Evolutionary conservation across 169 alveolate species (phyloP), one percentile per base, ranked within the genome.

Genomic region (Eimeria tenella): DNA sequence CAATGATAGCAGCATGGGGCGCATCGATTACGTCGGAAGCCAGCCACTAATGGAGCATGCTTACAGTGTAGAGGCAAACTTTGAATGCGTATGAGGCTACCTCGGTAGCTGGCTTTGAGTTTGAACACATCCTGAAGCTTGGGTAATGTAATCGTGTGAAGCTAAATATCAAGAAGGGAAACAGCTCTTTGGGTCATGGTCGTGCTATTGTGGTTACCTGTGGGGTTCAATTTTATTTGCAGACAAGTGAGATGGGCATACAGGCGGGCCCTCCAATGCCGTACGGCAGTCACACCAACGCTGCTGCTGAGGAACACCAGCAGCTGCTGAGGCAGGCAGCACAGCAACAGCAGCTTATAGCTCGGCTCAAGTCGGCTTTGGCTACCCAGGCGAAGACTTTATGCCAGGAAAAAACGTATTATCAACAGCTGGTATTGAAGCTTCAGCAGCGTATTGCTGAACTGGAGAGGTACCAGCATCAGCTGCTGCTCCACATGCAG

Each of bases 311-410:
- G 49, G 13, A 13, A 10, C 31, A 17, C 49, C 77, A 68, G 31
- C 77, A 68, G 77, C 77, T 17, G n/a, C n/a, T 17, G 49, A 15
- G 31, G n/a, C 77, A 68, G 55, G 49, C n/a, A 68, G 49, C n/a
- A n/a, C 77, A 68, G 77, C 77, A 68, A n/a, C 77, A 68, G 77
- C 77, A 68, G 77, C n/a, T 17, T 10, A 68, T 68, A 13, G 77
- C n/a, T 17, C n/a, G 77, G 9, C 77, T 68, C 11, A 68, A 68
- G 31, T 15, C 77, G 9, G 77, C 77, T 23, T 23, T 68, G n/a
- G n/a, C 77, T 23, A 68, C 77, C 13, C 77, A 68, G 77, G n/a
- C 77, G 3, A 68, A 68, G 31, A n/a, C 77, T 10, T 68, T 68
- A 0, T 17, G 49, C 77, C 49, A 68, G 31, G 77, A 68, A 15